These are phyloP conservation scores for Cladosporium sp. DNA, from an alignment of 2,329 filamentous ascomycete genomes.

Conservation along the genomic window DNA sequence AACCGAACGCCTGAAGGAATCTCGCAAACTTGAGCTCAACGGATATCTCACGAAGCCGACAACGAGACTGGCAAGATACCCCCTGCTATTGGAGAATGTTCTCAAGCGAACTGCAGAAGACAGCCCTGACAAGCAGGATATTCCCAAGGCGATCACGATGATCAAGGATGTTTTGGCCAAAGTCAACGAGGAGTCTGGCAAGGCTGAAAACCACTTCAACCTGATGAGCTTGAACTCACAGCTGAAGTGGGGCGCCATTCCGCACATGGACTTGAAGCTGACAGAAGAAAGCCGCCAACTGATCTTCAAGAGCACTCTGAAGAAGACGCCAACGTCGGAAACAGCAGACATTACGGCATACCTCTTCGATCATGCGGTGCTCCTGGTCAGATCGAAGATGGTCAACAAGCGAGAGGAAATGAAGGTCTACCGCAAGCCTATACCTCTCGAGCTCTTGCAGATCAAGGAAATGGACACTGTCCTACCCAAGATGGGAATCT, in stretches of 20 bases:
- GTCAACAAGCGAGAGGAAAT: constrained; percentile 92
- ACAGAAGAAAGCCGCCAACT: constrained; percentile 91
- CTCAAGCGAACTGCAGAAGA: constrained; percentile 87
- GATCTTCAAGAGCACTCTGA: constrained; percentile 90
- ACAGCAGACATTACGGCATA: constrained; percentile 85
- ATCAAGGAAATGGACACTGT: constrained; percentile 98
- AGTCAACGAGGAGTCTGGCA: constrained; percentile 93
- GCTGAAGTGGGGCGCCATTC: constrained; percentile 84
- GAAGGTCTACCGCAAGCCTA: constrained; percentile 92
- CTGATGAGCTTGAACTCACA: constrained; percentile 87
- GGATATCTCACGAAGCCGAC: constrained; percentile 98
- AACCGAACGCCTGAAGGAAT: constrained; percentile 93
- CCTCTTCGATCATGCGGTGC: constrained; percentile 91
- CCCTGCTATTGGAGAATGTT: constrained; percentile 85
- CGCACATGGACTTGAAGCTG: constrained; percentile 89
- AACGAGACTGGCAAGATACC: constrained; percentile 90
- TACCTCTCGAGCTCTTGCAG: constrained; percentile 86
- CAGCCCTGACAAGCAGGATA: constrained; percentile 85
- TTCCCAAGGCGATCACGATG: constrained; percentile 81
- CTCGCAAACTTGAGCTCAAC: constrained; percentile 92
- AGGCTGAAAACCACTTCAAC: constrained; percentile 97
- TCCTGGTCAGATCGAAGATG: constrained; percentile 87
- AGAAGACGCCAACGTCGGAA: constrained; percentile 85
- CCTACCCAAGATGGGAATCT: constrained; percentile 73
- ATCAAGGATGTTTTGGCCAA: constrained; percentile 84